A percentile compares a stretch with the other conserved stretches of the same genome.
These are phyloP conservation scores for Capsicum baccatum DNA, from an alignment of 257 asterid genomes.

Conservation along the genomic window DNA sequence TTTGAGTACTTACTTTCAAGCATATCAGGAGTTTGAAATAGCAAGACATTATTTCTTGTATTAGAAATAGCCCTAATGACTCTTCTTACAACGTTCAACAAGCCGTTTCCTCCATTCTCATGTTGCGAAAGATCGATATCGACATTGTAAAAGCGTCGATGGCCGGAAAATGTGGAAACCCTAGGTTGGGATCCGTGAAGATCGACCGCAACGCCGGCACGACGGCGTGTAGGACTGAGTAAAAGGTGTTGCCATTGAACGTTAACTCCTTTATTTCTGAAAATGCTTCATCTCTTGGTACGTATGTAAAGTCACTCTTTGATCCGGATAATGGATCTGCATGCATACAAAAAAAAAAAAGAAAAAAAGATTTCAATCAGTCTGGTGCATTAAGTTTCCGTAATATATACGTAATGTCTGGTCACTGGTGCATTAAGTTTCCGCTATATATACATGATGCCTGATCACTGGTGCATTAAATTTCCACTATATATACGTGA, in stretches of 20 bases:
- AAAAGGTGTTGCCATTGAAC: constrained; percentile 50
- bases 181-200: constrained; percentile 20
- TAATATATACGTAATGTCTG: too few species aligned
- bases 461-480: too few species aligned
- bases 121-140: constrained; percentile 46
- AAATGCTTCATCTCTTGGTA: constrained; percentile 76
- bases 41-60: constrained; percentile 37
- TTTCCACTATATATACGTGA: too few species aligned
- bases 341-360: background rate
- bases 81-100: constrained; percentile 44
- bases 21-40: constrained; percentile 58
- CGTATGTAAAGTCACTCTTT: constrained; percentile 39
- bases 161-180: constrained; percentile 60
- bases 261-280: constrained; percentile 52
- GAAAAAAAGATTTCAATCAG: too few species aligned
- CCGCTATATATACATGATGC: too few species aligned
- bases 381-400: too few species aligned
- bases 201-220: constrained; percentile 44
- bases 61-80: constrained; percentile 44
- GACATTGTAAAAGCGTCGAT: constrained; percentile 59
- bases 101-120: background rate
- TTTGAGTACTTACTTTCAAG: constrained; percentile 47
- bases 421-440: too few species aligned
- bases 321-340: constrained; percentile 66
- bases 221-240: constrained; percentile 49